Evolutionary conservation across 106 monocot genomes (phyloP).

Genomic region (Dendrobium catenatum): DNA sequence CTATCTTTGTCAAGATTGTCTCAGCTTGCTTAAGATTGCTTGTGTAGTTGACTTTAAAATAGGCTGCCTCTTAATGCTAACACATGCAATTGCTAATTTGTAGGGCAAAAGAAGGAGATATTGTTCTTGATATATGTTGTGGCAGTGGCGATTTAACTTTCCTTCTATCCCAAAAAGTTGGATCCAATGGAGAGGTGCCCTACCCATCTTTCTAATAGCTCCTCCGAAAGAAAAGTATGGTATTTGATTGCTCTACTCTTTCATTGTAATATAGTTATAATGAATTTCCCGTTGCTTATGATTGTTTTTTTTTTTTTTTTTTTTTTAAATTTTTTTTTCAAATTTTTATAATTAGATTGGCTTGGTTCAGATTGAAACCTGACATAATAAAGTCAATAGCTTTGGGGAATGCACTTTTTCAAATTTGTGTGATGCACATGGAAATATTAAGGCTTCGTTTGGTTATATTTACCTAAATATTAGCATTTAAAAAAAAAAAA

Average conservation of each 20-base stretch:
- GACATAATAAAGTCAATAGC: background rate
- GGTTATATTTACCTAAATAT: background rate
- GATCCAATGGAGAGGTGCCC: constrained; percentile 56
- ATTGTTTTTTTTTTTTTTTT: background rate
- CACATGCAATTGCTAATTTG: background rate
- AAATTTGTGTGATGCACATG: too few species aligned
- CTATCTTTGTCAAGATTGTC: too few species aligned
- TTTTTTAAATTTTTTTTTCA: background rate
- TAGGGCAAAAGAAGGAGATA: constrained; percentile 63
- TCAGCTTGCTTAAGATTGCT: too few species aligned
- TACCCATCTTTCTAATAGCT: background rate
- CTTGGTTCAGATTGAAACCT: background rate
- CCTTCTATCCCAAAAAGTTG: constrained; percentile 73
- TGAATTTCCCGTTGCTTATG: background rate
- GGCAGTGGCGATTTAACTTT: constrained; percentile 93
- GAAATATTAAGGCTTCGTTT: background rate
- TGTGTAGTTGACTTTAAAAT: too few species aligned
- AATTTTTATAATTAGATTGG: background rate
- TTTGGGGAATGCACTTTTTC: background rate
- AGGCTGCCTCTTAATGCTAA: too few species aligned
- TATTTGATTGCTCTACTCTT: background rate
- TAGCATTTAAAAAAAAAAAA: background rate
- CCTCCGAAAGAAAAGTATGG: background rate
- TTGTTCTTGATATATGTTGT: constrained; percentile 87
- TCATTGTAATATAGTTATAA: background rate